Conservation (phyloP, 164 flowering plant genomes). For the Vitis rupestris region DNA sequence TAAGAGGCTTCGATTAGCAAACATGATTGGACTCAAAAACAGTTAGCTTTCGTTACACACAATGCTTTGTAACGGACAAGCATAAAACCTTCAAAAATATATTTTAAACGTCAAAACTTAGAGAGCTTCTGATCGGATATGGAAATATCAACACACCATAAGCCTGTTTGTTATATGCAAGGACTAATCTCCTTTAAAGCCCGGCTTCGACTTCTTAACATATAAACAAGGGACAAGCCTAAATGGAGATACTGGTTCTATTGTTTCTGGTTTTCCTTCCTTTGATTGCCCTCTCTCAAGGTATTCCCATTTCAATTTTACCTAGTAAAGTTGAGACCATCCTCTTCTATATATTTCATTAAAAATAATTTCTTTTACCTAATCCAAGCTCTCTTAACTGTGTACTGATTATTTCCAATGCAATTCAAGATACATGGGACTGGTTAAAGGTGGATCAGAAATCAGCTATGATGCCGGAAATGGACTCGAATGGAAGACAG, state of each 20-base stretch:
- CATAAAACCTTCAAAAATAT: not conserved
- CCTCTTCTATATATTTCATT: too few relatives aligned
- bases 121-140: not conserved
- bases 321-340: not conserved
- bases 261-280: not conserved
- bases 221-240: not conserved
- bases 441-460: conserved; percentile 6
- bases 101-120: not conserved
- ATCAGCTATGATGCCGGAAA: not conserved
- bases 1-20: too few relatives aligned
- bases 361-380: too few relatives aligned
- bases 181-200: not conserved
- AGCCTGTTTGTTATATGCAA: not conserved
- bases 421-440: too few relatives aligned
- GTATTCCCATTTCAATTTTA: not conserved
- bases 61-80: not conserved
- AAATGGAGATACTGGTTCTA: not conserved
- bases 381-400: not conserved
- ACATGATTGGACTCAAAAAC: too few relatives aligned
- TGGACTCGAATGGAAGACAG: not conserved
- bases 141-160: not conserved
- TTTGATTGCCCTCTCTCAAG: not conserved
- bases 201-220: not conserved
- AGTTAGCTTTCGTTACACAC: too few relatives aligned
- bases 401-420: too few relatives aligned